Evolutionary conservation across 2,329 filamentous ascomycete species (phyloP).

Genomic region (Ceratocystiopsis minuta): DNA sequence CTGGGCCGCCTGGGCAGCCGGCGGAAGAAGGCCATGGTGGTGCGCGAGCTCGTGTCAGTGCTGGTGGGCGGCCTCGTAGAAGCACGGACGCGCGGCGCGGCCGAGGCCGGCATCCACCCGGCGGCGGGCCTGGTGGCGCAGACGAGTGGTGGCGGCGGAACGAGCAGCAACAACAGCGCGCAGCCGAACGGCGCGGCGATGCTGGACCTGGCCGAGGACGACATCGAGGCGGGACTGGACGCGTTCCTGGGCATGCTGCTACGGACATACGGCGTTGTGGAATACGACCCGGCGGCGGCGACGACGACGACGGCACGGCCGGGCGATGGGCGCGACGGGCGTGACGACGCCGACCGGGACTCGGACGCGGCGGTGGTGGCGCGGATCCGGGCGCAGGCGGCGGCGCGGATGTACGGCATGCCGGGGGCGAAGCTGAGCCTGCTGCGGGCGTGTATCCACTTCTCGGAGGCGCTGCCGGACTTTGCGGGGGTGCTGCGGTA

Average conservation of each 20-base stretch:
- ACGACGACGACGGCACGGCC: constrained; percentile 9
- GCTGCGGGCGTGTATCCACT: constrained; percentile 74
- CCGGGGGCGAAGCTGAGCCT: constrained; percentile 69
- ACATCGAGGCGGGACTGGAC: constrained; percentile 49
- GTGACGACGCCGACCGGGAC: constrained; percentile 17
- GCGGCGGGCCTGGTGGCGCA: constrained; percentile 69
- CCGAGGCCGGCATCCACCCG: constrained; percentile 91
- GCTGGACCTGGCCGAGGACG: constrained; percentile 44
- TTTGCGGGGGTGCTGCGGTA: constrained; percentile 79
- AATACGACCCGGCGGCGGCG: constrained; percentile 20
- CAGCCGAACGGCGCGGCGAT: constrained; percentile 32
- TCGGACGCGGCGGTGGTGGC: constrained; percentile 33
- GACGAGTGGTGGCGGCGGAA: constrained; percentile 18
- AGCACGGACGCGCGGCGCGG: constrained; percentile 78
- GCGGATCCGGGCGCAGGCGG: constrained; percentile 41
- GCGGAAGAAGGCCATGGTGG: constrained; percentile 78
- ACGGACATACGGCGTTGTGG: constrained; percentile 45
- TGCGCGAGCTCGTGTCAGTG: constrained; percentile 68
- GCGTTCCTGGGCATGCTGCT: constrained; percentile 43
- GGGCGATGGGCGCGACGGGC: constrained; percentile 1
- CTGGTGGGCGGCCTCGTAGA: constrained; percentile 75
- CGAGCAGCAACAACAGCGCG: constrained; percentile 17
- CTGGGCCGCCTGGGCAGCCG: constrained; percentile 62
- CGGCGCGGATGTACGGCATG: constrained; percentile 55
- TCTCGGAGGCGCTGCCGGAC: constrained; percentile 85